phyloP scores from a whole-genome alignment of 495 filamentous ascomycete genomes.

The Opeltia flavorubescens region DNA sequence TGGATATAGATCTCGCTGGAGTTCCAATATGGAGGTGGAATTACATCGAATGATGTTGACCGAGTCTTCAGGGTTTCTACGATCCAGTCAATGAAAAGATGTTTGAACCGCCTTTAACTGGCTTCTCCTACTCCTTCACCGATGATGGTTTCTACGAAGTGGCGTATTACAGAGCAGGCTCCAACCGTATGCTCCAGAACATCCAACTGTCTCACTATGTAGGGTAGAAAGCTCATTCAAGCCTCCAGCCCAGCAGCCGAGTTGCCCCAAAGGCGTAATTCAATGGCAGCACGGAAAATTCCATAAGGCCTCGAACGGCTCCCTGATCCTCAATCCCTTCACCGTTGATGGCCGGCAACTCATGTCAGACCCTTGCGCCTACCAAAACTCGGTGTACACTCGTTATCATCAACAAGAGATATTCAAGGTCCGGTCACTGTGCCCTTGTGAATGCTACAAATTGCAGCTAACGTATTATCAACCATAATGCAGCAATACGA shows the following conservation, averaged over 20 bases:
- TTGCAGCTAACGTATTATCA: slow-evolving; percentile 6
- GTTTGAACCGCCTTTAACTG: slow-evolving; percentile 54
- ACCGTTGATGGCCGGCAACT: slow-evolving; percentile 59
- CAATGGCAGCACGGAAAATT: slow-evolving; percentile 70
- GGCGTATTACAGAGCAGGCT: slow-evolving; percentile 57
- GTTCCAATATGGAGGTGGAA: not conserved
- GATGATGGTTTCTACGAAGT: slow-evolving; percentile 58
- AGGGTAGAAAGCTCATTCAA: not conserved
- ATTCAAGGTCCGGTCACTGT: slow-evolving; percentile 35
- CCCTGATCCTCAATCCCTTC: slow-evolving; percentile 47
- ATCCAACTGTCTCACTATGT: not conserved
- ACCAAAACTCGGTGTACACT: slow-evolving; percentile 40
- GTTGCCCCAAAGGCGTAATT: slow-evolving; percentile 55
- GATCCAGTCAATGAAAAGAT: slow-evolving; percentile 55
- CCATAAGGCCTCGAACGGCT: slow-evolving; percentile 38
- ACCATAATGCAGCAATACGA: slow-evolving; percentile 39
- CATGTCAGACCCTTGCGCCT: slow-evolving; percentile 49
- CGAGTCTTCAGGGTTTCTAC: slow-evolving; percentile 48
- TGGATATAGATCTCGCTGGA: not conserved
- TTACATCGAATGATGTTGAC: not conserved
- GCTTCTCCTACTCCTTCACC: slow-evolving; percentile 75
- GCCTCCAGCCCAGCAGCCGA: slow-evolving; percentile 40
- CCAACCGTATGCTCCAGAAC: slow-evolving; percentile 42
- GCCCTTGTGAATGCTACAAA: not conserved
- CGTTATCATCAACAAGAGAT: slow-evolving; percentile 56